These are phyloP conservation scores for Platanus orientalis DNA, from an alignment of 164 flowering plant species.

Conservation along the genomic window DNA sequence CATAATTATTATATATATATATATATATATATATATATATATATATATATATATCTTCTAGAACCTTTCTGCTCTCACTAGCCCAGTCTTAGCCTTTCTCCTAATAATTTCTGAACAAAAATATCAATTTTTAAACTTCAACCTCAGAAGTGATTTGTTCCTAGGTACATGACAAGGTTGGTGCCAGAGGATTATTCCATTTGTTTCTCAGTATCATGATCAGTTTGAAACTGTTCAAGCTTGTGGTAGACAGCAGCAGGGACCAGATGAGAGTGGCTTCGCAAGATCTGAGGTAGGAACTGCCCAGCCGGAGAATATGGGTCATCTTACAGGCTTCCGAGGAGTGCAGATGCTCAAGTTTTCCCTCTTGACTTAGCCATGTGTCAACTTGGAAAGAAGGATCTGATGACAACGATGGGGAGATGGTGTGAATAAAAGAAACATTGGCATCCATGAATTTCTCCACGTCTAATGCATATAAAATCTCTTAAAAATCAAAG, in stretches of 20 bases:
- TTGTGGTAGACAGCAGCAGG: slow-evolving; percentile 75
- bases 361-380: slow-evolving; percentile 66
- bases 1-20: no score
- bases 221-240: slow-evolving; percentile 68
- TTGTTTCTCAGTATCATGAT: slow-evolving; percentile 47
- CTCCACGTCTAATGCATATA: slow-evolving; percentile 84
- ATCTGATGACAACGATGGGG: slow-evolving; percentile 33
- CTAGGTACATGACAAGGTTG: slow-evolving; percentile 55
- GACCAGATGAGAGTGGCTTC: slow-evolving; percentile 65
- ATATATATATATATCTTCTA: no score
- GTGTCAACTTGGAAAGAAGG: slow-evolving; percentile 52
- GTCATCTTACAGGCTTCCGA: slow-evolving; percentile 94
- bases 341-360: slow-evolving; percentile 69
- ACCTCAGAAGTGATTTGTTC: no score
- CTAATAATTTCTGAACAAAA: no score
- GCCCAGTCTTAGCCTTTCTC: no score
- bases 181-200: slow-evolving; percentile 57
- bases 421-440: slow-evolving; percentile 56
- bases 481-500: slow-evolving; percentile 48
- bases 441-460: slow-evolving; percentile 89
- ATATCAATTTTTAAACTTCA: no score
- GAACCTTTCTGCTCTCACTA: no score
- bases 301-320: slow-evolving; percentile 67
- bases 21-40: no score
- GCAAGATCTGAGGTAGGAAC: slow-evolving; percentile 51